Base-by-base conservation (phyloP, 169 alveolate species). In the Plasmodium knowlesi region DNA sequence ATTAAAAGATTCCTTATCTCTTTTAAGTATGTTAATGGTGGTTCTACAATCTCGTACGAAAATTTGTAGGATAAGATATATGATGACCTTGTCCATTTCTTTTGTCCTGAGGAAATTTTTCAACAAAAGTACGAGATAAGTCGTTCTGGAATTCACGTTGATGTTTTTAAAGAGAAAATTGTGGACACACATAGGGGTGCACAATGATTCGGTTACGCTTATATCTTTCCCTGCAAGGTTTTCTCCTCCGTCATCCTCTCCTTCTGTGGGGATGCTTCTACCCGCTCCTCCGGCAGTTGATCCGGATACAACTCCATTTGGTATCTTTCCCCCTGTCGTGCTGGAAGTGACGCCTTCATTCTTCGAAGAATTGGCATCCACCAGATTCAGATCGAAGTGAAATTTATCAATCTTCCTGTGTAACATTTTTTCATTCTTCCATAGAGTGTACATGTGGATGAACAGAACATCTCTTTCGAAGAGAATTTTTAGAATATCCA, bases 341-440 rank as follows among this genome's bases (percentile, higher is more conserved):
- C 22, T 6, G 6, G 61, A 3, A 5, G 22, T 32, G 16, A 9
- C n/a, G 1, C 8, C 3, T 14, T 37, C 86, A 22, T 5, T 70
- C 37, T 32, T 57, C 5, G 41, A 1, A 19, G 5, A 32, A 67
- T 57, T 73, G 16, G 22, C 46, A 37, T 89, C 90, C 12, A 41
- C 46, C 50, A 53, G 5, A 43, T 82, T 81, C 14, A 91, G 2
- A 14, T 71, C 92, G 1, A 67, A 81, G 5, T 91, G 91, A 32
- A 81, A 61, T 41, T 91, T 91, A 5, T 54, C 92, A 12, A 91
- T 46, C 41, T 81, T 43, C 37, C 41, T 53, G 32, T 91, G 82
- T 10, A 91, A 19, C 67, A 81, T 76, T 72, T 91, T 91, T 82
- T 91, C 95, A 82, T 82, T 91, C 37, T 81, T 91, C 95, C 95